These are phyloP conservation scores for Aspergillus sp. DNA, from an alignment of 2,329 filamentous ascomycete species.

Conservation along the genomic window DNA sequence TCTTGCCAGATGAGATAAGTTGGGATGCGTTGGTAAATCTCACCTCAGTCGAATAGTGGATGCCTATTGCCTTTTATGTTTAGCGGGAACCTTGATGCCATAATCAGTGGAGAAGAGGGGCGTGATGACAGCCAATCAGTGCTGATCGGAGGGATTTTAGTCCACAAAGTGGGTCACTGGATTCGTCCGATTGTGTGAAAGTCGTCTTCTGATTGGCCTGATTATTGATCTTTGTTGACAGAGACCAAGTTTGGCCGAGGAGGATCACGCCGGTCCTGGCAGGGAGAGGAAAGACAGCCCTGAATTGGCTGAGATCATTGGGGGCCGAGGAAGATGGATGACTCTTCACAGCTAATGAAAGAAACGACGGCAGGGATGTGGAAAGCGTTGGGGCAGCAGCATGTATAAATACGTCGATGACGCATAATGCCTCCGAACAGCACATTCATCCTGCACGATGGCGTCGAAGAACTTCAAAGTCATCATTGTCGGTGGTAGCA, in stretches of 20 bases:
- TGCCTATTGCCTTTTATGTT: too few relatives aligned
- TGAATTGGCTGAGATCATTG: background rate
- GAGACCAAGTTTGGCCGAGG: background rate
- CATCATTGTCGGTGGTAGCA: constrained; percentile 45
- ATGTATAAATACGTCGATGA: background rate
- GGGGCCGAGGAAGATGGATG: background rate
- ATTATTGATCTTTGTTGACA: background rate
- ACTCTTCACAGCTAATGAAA: background rate
- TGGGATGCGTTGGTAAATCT: too few relatives aligned
- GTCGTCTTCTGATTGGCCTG: background rate
- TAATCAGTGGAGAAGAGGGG: too few relatives aligned
- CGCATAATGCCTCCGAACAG: background rate
- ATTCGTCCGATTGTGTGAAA: too few relatives aligned
- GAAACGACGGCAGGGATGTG: background rate
- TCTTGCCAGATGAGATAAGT: background rate
- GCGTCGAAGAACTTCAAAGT: constrained; percentile 19
- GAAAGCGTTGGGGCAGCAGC: background rate
- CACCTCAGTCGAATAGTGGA: too few relatives aligned
- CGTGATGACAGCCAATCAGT: too few relatives aligned
- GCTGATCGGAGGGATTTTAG: too few relatives aligned
- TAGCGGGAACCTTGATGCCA: too few relatives aligned
- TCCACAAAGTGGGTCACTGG: too few relatives aligned
- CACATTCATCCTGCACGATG: background rate
- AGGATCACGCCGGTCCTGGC: background rate
- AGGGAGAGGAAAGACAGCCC: background rate